Conservation (phyloP, 2,329 filamentous ascomycete species). For the Cordyceps cateniannulata region DNA sequence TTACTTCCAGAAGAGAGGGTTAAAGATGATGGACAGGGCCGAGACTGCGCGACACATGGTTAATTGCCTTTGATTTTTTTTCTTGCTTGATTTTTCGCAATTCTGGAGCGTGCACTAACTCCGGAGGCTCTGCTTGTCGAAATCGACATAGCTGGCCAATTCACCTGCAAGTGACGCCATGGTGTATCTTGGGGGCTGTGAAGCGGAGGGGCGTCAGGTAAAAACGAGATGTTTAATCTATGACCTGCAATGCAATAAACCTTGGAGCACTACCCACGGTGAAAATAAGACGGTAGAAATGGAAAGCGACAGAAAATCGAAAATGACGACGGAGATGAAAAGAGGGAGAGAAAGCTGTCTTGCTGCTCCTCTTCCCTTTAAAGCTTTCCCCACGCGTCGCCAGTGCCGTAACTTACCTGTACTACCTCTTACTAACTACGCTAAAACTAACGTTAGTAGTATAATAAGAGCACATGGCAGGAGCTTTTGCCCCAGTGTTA, state of each 20-base stretch:
- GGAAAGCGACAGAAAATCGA: neutral
- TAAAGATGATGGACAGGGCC: conserved; percentile 78
- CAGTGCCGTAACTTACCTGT: neutral
- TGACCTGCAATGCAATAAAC: no score
- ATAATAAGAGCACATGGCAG: no score
- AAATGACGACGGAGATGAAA: neutral
- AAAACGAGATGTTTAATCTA: neutral
- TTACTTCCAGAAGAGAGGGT: conserved; percentile 99
- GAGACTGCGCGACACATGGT: conserved; percentile 57
- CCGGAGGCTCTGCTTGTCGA: conserved; percentile 59
- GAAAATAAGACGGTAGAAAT: neutral
- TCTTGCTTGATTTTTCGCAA: neutral
- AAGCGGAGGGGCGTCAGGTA: neutral
- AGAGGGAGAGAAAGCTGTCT: neutral
- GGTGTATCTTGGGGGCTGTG: conserved; percentile 1
- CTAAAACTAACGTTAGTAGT: no score
- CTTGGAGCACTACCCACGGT: neutral
- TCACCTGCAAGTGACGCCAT: conserved; percentile 37
- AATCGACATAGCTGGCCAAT: conserved; percentile 59
- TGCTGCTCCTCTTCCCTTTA: neutral
- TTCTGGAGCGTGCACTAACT: conserved; percentile 40
- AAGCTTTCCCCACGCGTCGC: neutral
- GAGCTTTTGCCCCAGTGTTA: neutral
- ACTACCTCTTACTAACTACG: no score
- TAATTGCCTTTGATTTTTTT: neutral